Percentiles rank a stretch among this genome's conserved stretches.
These are phyloP conservation scores for Rhizophagus clarus DNA, from an alignment of 192 early-diverging fungal species.

Conservation along the genomic window DNA sequence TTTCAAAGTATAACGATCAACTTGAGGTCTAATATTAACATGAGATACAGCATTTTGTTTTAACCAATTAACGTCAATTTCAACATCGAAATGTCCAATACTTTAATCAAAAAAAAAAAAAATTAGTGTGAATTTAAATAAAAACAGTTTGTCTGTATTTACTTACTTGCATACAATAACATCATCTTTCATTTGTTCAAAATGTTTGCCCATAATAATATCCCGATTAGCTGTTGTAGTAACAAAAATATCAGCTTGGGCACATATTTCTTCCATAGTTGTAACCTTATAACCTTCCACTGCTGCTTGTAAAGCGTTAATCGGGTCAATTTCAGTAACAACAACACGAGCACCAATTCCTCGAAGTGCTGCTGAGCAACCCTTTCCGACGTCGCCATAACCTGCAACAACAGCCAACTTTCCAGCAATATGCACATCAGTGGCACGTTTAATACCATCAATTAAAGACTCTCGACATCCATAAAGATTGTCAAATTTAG, in stretches of 20 bases:
- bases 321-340: conserved; percentile 98
- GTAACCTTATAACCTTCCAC: conserved; percentile 99
- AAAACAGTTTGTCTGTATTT: no score
- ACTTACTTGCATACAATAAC: conserved; percentile 92
- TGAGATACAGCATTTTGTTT: conserved; percentile 86
- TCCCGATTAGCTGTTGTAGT: conserved; percentile 99
- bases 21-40: conserved; percentile 98
- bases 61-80: conserved; percentile 98
- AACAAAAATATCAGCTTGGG: conserved; percentile 95
- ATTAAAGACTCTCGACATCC: conserved; percentile 99
- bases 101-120: conserved; percentile 1
- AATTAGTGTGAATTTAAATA: no score
- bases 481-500: conserved; percentile 99
- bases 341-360: conserved; percentile 99
- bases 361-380: conserved; percentile 95
- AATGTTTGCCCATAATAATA: conserved; percentile 94
- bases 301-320: conserved; percentile 98
- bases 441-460: conserved; percentile 98
- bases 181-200: conserved; percentile 95
- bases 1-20: conserved; percentile 93
- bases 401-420: conserved; percentile 98
- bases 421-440: conserved; percentile 99
- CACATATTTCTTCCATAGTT: conserved; percentile 96
- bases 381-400: conserved; percentile 99
- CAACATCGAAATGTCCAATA: conserved; percentile 99